phyloP scores from a whole-genome alignment of 2,329 filamentous ascomycete species.

The Colletotrichum spaethianum region DNA sequence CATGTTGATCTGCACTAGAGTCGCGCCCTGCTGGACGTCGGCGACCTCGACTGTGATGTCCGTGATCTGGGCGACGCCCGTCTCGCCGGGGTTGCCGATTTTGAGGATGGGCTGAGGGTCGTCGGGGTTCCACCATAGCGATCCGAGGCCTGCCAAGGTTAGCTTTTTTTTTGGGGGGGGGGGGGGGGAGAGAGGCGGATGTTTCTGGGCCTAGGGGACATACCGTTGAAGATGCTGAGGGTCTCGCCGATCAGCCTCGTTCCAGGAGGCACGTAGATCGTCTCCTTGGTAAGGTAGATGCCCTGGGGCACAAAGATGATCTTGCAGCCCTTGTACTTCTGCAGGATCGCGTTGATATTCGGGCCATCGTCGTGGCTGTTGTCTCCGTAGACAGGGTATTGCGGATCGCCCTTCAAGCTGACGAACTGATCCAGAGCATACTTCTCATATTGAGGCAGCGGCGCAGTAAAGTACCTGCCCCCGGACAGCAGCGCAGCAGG shows the following conservation, averaged over 20 bases:
- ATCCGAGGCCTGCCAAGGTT: constrained; percentile 54
- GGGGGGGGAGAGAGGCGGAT: not conserved
- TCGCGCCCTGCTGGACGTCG: constrained; percentile 58
- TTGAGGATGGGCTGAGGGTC: constrained; percentile 63
- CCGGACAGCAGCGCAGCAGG: constrained; percentile 49
- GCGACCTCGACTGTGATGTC: constrained; percentile 67
- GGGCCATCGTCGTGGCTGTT: constrained; percentile 53
- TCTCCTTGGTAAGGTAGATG: constrained; percentile 34
- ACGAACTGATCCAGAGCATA: constrained; percentile 58
- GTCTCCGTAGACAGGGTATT: constrained; percentile 57
- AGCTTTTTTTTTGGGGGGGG: not conserved
- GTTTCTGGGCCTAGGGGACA: not conserved
- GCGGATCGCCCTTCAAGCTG: constrained; percentile 61
- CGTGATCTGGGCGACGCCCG: constrained; percentile 63
- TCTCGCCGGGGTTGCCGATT: constrained; percentile 65
- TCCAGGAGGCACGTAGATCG: constrained; percentile 46
- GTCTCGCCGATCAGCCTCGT: constrained; percentile 69
- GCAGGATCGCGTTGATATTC: constrained; percentile 50
- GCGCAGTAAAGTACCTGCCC: constrained; percentile 48
- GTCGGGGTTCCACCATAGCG: constrained; percentile 58
- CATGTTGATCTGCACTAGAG: constrained; percentile 65
- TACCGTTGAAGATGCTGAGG: constrained; percentile 63
- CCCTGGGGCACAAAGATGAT: constrained; percentile 58
- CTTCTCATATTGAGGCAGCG: constrained; percentile 58
- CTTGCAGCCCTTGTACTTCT: constrained; percentile 51